Evolutionary conservation across 495 filamentous ascomycete species (phyloP), one percentile per base, ranked within the genome.

Genomic region (Aspergillus hancockii): DNA sequence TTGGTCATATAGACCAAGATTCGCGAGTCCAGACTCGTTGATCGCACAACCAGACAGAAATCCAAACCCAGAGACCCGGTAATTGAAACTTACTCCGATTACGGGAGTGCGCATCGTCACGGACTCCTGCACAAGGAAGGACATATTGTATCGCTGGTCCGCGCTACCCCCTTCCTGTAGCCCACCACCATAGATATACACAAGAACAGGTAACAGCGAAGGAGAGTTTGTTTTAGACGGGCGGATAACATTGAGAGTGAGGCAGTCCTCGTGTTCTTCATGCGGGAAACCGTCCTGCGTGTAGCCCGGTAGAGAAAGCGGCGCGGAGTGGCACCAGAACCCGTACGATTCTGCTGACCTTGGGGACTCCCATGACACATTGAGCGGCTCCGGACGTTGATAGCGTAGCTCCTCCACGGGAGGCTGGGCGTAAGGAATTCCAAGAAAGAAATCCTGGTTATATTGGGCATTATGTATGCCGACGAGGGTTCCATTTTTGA

Each of bases 1-100:
- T 58, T 84, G 81, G 63, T 84, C 82, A n/a, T 71, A 61, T 7
- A 83, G 69, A n/a, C 78, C 80, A 8, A 83, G 46, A 61, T 85
- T 85, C 0, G 74, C 68, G 6, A 23, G 22, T 1, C 61, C 55
- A 3, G 30, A 21, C 3, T 55, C 45, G 5, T 56, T 32, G 13
- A 76, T 70, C 58, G 77, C 73, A 18, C 75, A 60, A 12, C 72
- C 68, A 23, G 55, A 61, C 8, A 83, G 30, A 61, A 83, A 65
- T 4, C 81, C 81, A 60, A 69, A 83, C 8, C 65, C 71, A 13
- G 57, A 66, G 1, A 82, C 70, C 10, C 82, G 71, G 63, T 85
- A 85, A 41, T 79, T 77, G 53, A 83, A 75, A 43, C 67, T 74
- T 3, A 82, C 75, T 3, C 66, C 83, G 23, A 85, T 76, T 21